A percentile compares a stretch with the other conserved stretches of the same genome.
Evolutionary conservation across 2,329 filamentous ascomycete genomes (phyloP).

Genomic region (Podosphaera fusca): DNA sequence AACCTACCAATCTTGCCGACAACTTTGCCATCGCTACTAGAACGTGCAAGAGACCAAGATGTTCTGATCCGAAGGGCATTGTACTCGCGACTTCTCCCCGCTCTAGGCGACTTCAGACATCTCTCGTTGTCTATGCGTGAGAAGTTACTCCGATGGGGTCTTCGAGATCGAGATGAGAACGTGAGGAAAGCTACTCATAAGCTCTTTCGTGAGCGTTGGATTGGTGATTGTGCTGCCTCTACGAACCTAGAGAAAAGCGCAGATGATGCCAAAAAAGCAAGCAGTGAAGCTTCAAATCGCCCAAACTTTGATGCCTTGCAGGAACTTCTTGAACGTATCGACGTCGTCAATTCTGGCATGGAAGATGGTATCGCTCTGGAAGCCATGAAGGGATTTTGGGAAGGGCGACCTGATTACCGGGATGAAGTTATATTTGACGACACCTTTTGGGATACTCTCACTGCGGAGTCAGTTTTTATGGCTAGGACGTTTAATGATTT

Average conservation of each 20-base stretch:
- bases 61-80: slow-evolving; percentile 61
- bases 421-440: slow-evolving; percentile 51
- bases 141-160: slow-evolving; percentile 82
- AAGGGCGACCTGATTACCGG: slow-evolving; percentile 63
- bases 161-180: slow-evolving; percentile 81
- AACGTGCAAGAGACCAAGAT: slow-evolving; percentile 77
- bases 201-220: slow-evolving; percentile 88
- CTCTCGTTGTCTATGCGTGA: slow-evolving; percentile 84
- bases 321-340: slow-evolving; percentile 81
- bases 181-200: slow-evolving; percentile 79
- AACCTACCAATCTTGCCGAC: slow-evolving; percentile 72
- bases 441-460: slow-evolving; percentile 57
- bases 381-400: slow-evolving; percentile 93
- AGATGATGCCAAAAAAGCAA: slow-evolving; percentile 25
- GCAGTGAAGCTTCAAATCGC: slow-evolving; percentile 25
- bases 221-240: slow-evolving; percentile 70
- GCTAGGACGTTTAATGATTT: slow-evolving; percentile 87
- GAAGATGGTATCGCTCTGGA: slow-evolving; percentile 80
- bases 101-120: slow-evolving; percentile 81
- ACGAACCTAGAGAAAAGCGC: slow-evolving; percentile 27
- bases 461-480: slow-evolving; percentile 73
- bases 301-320: slow-evolving; percentile 65
- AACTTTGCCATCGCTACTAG: slow-evolving; percentile 69
- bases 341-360: slow-evolving; percentile 71
- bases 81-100: slow-evolving; percentile 69